Evolutionary conservation across 768 basidiomycete species (phyloP).

Genomic region (Phaeolepiota aurea): DNA sequence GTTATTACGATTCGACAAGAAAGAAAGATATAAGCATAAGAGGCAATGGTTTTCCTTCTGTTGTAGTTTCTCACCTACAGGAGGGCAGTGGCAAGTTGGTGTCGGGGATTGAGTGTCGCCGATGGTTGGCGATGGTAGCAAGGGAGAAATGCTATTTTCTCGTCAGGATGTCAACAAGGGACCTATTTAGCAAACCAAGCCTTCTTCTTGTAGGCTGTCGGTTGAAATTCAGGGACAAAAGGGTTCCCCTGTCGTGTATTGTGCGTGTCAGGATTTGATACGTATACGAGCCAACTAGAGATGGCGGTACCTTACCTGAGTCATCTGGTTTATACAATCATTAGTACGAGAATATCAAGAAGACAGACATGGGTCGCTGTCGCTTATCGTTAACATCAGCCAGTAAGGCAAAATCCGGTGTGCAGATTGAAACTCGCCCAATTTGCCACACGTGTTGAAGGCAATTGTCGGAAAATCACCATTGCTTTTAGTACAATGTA

Average conservation of each 20-base stretch:
- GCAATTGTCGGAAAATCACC: too few relatives aligned
- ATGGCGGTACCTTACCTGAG: neutral
- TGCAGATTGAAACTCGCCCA: neutral
- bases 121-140: constrained; percentile 17
- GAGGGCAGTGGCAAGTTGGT: constrained; percentile 5
- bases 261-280: too few relatives aligned
- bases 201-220: constrained; percentile 5
- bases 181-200: constrained; percentile 11
- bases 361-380: neutral
- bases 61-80: constrained; percentile 15
- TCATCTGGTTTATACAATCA: neutral
- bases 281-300: neutral
- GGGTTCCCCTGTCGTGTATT: too few relatives aligned
- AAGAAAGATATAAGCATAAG: constrained; percentile 13
- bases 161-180: constrained; percentile 7
- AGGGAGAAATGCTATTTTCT: constrained; percentile 8
- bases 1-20: constrained; percentile 10
- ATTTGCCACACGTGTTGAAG: neutral
- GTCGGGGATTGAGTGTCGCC: constrained; percentile 21
- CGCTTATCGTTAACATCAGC: neutral
- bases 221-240: constrained; percentile 8
- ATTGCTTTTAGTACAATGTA: too few relatives aligned
- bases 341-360: neutral
- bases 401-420: neutral
- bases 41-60: constrained; percentile 11